Evolutionary conservation across 1,139 yeast genomes (phyloP).

Genomic region (Hemisphaericaspora xylofermentans): DNA sequence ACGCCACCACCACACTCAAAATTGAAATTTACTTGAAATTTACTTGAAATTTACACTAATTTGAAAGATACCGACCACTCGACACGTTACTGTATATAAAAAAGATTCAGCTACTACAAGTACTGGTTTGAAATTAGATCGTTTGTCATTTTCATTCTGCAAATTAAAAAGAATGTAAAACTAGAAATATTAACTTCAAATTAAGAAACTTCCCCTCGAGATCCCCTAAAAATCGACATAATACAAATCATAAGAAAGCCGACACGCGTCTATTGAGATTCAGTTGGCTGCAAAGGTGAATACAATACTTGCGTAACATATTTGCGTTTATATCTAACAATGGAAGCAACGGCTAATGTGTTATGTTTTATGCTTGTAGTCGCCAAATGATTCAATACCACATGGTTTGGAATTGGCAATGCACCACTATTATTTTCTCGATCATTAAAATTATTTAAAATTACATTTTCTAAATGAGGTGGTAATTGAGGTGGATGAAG

Average conservation of each 20-base stretch:
- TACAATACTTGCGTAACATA: slow-evolving; percentile 50
- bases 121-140: slow-evolving; percentile 11
- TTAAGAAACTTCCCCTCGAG: slow-evolving; percentile 2
- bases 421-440: slow-evolving; percentile 51
- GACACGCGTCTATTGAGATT: slow-evolving; percentile 3
- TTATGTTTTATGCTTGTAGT: slow-evolving; percentile 50
- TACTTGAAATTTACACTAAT: too few relatives aligned
- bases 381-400: slow-evolving; percentile 45
- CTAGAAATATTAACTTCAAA: too few relatives aligned
- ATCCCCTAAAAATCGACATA: slow-evolving; percentile 13
- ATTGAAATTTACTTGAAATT: too few relatives aligned
- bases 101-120: slow-evolving; percentile 11
- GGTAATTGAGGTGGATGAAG: slow-evolving; percentile 54
- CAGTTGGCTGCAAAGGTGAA: slow-evolving; percentile 43
- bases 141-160: background rate
- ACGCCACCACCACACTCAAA: too few relatives aligned
- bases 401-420: slow-evolving; percentile 50
- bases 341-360: slow-evolving; percentile 49
- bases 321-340: slow-evolving; percentile 47
- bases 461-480: slow-evolving; percentile 49
- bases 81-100: slow-evolving; percentile 4
- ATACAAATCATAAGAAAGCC: background rate
- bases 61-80: slow-evolving; percentile 10
- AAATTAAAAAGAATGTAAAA: background rate
- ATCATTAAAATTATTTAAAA: slow-evolving; percentile 48